Conservation (phyloP, 352 stramenopile species). For the Globisporangium spinosum region DNA sequence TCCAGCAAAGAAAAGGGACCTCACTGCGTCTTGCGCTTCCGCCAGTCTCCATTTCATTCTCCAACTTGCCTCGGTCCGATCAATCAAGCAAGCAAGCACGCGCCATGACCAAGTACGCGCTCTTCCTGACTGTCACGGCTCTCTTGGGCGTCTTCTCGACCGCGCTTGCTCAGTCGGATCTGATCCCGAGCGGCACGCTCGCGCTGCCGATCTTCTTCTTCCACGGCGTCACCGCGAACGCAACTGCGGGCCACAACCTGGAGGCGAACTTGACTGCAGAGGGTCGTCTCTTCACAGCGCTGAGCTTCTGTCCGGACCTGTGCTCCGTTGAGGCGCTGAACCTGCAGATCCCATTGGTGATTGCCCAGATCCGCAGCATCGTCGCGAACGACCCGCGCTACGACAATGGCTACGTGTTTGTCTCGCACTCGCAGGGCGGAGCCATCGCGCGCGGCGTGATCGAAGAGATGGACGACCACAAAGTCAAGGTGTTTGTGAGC, state of each 20-base stretch:
- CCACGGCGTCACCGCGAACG: conserved; percentile 33
- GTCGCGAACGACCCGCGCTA: conserved; percentile 22
- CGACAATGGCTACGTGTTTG: conserved; percentile 40
- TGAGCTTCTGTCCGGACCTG: conserved; percentile 36
- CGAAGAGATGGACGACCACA: conserved; percentile 59
- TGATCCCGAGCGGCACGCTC: not conserved
- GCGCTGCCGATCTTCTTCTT: conserved; percentile 42
- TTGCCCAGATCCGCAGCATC: conserved; percentile 32
- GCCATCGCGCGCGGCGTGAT: conserved; percentile 40
- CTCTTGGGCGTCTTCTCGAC: not conserved
- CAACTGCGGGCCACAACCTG: conserved; percentile 20
- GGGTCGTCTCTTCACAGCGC: conserved; percentile 26
- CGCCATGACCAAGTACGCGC: not conserved
- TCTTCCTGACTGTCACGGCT: not conserved
- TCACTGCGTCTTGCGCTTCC: not conserved
- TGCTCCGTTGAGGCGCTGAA: conserved; percentile 31
- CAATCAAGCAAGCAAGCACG: not conserved
- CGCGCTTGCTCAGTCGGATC: not conserved
- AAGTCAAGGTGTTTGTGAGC: conserved; percentile 40
- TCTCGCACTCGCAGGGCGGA: conserved; percentile 44
- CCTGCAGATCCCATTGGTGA: conserved; percentile 33
- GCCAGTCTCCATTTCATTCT: not conserved
- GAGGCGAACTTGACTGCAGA: conserved; percentile 31
- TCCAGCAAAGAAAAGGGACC: too few relatives aligned
- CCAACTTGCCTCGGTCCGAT: not conserved